Evolutionary conservation across 2,329 filamentous ascomycete genomes (phyloP), one percentile per base, ranked within the genome.

Genomic region (Xylariales sp.): DNA sequence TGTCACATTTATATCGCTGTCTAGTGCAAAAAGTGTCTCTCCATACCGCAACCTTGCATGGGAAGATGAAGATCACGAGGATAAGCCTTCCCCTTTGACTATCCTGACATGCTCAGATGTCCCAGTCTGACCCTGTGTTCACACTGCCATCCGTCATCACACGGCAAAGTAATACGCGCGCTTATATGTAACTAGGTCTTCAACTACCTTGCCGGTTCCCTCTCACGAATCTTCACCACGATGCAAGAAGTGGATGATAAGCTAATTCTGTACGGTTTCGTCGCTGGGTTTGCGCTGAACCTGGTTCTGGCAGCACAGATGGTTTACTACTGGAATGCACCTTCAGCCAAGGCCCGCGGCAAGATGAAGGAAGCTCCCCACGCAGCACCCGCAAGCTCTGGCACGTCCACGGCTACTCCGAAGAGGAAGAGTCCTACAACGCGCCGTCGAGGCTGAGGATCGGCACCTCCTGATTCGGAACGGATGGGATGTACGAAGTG

Each of bases 231-330:
- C 69, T 98, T 96, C 67, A 98, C 93, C 22, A 98, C 94, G 7
- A 72, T 98, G 44, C 90, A 97, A 60, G 93, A 98, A 71, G 93
- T 98, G 46, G 86, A 95, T 62, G 93, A 98, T 66, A 90, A 90
- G 67, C 75, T 97, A 45, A 97, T 98, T 56, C 77, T 98, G 19
- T 97, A 95, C 68, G 86, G 90, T 38, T 97, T 95, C 73, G 69
- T 97, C 42, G 88, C 89, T 6, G 93, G 89, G 20, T 96, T 96
- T 62, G 68, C 73, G n/a, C 78, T 98, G 54, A 98, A 98, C 65
- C 73, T 82, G 44, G 76, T 98, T 43, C 74, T 98, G 44, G 90
- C 90, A 11, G 67, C 76, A 28, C 93, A 98, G 71, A 93, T 98
- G 85, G 60, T 95, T 20, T 95, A 90, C 68, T 97, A 97, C 73